Evolutionary conservation across 1,284 basidiomycete species (phyloP).

Genomic region (Thelephora terrestris): DNA sequence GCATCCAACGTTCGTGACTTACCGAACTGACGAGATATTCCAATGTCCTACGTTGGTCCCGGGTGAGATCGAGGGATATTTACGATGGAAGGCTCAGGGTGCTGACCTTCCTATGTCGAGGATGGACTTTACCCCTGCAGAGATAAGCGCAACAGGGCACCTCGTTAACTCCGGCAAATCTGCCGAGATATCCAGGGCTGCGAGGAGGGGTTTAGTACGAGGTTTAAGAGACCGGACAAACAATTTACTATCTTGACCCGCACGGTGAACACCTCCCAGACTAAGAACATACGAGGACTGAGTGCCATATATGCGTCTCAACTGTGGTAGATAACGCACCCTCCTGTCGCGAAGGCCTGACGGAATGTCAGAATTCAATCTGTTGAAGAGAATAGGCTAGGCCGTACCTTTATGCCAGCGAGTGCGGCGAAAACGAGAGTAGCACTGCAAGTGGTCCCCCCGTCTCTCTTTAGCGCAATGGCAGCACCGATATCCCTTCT

Average conservation of each 20-base stretch:
- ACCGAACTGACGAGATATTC: constrained; percentile 73
- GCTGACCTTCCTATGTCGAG: constrained; percentile 77
- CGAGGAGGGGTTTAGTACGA: background rate
- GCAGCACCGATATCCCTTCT: constrained; percentile 80
- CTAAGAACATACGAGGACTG: constrained; percentile 24
- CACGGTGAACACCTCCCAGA: constrained; percentile 89
- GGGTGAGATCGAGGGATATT: constrained; percentile 1
- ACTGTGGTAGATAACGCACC: constrained; percentile 32
- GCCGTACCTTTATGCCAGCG: constrained; percentile 67
- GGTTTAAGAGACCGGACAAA: constrained; percentile 2
- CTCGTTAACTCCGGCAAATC: constrained; percentile 79
- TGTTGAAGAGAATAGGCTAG: constrained; percentile 3
- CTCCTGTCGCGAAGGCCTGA: constrained; percentile 77
- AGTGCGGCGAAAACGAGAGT: constrained; percentile 78
- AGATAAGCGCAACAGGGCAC: constrained; percentile 84
- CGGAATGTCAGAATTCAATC: background rate
- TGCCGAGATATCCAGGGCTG: constrained; percentile 93
- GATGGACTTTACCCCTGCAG: constrained; percentile 93
- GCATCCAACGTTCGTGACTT: background rate
- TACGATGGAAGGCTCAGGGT: constrained; percentile 5
- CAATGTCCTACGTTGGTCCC: constrained; percentile 50
- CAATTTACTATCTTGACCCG: constrained; percentile 72
- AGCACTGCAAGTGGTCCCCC: constrained; percentile 87
- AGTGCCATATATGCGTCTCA: too few relatives aligned
- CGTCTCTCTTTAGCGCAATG: constrained; percentile 59